Evolutionary conservation across 352 stramenopile genomes (phyloP).

Genomic region (Globisporangium ultimum): DNA sequence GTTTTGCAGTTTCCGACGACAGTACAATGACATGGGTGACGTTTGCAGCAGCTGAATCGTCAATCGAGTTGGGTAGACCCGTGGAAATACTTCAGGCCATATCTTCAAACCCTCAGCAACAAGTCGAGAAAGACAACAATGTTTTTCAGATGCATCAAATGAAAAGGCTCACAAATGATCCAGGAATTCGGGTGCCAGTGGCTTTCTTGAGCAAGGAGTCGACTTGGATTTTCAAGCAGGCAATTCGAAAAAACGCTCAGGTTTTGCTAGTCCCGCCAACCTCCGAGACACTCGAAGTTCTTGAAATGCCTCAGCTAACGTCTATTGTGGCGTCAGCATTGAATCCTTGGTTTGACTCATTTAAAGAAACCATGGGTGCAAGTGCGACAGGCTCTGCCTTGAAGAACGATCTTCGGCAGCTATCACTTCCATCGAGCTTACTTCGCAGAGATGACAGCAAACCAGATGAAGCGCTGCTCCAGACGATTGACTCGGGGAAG

Average conservation of each 20-base stretch:
- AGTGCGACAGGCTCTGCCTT: background rate
- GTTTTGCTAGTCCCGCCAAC: constrained; percentile 1
- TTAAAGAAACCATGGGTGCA: background rate
- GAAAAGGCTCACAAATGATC: constrained; percentile 4
- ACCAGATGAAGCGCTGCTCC: constrained; percentile 1
- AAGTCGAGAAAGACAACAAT: background rate
- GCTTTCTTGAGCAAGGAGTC: background rate
- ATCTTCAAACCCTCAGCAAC: no score
- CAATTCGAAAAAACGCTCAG: constrained; percentile 9
- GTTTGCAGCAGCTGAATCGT: no score
- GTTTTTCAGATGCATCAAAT: background rate
- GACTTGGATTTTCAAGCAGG: constrained; percentile 1
- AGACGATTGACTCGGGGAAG: background rate
- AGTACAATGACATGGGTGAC: no score
- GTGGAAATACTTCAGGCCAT: background rate
- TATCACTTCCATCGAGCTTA: constrained; percentile 6
- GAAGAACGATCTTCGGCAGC: background rate
- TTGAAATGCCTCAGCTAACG: constrained; percentile 5
- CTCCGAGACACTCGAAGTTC: background rate
- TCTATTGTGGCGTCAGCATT: background rate
- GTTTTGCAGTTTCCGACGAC: no score
- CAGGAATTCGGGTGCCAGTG: background rate
- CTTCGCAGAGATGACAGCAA: constrained; percentile 1
- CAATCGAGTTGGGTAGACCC: no score
- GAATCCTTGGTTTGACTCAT: constrained; percentile 1